Percentiles rank a stretch among this genome's conserved stretches.
Conservation (phyloP, 257 asterid genomes). For the Cinchona pubescens region DNA sequence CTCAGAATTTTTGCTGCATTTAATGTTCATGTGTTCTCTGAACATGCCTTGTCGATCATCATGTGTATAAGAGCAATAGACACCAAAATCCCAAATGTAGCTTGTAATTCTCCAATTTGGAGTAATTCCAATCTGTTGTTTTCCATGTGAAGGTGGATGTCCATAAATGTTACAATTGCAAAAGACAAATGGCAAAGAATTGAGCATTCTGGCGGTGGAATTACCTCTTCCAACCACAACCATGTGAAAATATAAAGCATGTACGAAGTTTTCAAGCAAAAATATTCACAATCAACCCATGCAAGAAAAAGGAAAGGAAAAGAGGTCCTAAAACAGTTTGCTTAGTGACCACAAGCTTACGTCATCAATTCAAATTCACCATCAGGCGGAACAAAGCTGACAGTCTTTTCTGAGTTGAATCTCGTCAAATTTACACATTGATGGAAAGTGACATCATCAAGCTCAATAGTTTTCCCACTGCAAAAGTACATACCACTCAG, state of each 20-base stretch:
- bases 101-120: not conserved
- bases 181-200: not conserved
- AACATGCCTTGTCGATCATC: too few relatives aligned
- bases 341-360: slow-evolving; percentile 49
- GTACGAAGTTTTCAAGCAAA: not conserved
- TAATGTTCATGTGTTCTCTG: not conserved
- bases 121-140: not conserved
- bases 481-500: slow-evolving; percentile 15
- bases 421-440: slow-evolving; percentile 98
- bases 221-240: not conserved
- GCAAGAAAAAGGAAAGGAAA: not conserved
- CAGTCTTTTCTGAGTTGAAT: slow-evolving; percentile 97
- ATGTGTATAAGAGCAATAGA: too few relatives aligned
- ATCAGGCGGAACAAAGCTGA: slow-evolving; percentile 99
- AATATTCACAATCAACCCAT: not conserved
- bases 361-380: slow-evolving; percentile 99
- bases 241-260: not conserved
- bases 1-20: not conserved
- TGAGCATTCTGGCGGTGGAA: not conserved
- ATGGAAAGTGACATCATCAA: slow-evolving; percentile 98
- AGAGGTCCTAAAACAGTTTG: not conserved
- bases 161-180: not conserved
- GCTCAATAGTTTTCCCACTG: slow-evolving; percentile 99
- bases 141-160: not conserved
- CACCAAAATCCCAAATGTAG: not conserved